Evolutionary conservation across 768 basidiomycete species (phyloP).

Genomic region (Mrakia frigida): DNA sequence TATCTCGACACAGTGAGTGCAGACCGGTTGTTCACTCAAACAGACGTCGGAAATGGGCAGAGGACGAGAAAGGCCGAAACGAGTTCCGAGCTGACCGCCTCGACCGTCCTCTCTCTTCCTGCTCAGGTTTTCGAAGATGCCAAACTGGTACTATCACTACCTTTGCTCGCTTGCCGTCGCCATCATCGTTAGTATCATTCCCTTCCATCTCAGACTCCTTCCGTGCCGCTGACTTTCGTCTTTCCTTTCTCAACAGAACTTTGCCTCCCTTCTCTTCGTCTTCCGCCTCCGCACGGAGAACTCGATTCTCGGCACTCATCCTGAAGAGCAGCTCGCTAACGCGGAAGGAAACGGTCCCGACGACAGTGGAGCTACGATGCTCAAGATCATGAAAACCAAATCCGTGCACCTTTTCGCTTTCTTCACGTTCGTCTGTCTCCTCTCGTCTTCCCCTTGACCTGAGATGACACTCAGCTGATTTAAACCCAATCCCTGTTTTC

Average conservation of each 20-base stretch:
- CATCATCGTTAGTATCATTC: constrained; percentile 44
- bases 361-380: constrained; percentile 38
- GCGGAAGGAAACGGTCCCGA: background rate
- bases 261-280: constrained; percentile 52
- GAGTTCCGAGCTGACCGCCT: background rate
- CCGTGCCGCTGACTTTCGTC: background rate
- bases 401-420: constrained; percentile 42
- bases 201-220: background rate
- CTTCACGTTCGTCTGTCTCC: constrained; percentile 38
- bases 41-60: too few species aligned
- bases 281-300: constrained; percentile 70
- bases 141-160: constrained; percentile 71
- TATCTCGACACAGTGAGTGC: constrained; percentile 6
- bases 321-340: background rate
- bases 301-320: constrained; percentile 27
- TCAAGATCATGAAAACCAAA: constrained; percentile 39
- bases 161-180: constrained; percentile 66
- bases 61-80: background rate
- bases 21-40: too few species aligned
- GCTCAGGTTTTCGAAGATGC: constrained; percentile 2
- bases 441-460: too few species aligned
- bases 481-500: background rate
- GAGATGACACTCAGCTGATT: too few species aligned
- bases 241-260: constrained; percentile 40
- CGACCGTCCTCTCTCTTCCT: background rate